phyloP scores from a whole-genome alignment of 2,329 filamentous ascomycete species.

The Aspergillus sojae region DNA sequence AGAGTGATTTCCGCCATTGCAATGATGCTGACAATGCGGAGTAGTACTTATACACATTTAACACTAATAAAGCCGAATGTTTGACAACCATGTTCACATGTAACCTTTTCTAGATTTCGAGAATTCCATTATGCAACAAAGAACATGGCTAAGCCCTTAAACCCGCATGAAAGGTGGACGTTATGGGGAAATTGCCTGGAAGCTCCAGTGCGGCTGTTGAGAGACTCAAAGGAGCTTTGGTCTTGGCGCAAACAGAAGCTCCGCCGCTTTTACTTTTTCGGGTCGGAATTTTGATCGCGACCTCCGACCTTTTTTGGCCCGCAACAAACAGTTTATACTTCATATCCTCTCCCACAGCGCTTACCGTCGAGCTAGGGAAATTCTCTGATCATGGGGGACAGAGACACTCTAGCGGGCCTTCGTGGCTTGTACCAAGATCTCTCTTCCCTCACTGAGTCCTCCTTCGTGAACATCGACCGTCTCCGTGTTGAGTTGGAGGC shows the following conservation, averaged over 20 bases:
- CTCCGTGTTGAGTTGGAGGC: conserved; percentile 66
- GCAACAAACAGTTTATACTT: conserved; percentile 31
- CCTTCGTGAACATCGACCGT: conserved; percentile 70
- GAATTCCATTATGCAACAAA: neutral
- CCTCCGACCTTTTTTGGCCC: conserved; percentile 38
- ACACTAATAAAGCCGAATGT: neutral
- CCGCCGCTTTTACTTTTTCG: conserved; percentile 18
- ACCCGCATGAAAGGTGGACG: too few relatives aligned
- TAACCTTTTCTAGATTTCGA: neutral
- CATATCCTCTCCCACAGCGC: conserved; percentile 17
- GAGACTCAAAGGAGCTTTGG: neutral
- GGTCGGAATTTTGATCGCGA: conserved; percentile 41
- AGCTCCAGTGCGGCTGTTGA: neutral
- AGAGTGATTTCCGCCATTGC: conserved; percentile 46
- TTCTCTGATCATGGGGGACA: conserved; percentile 65
- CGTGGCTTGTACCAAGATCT: conserved; percentile 86
- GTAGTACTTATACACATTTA: neutral
- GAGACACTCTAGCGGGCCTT: conserved; percentile 73
- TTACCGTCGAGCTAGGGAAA: conserved; percentile 32
- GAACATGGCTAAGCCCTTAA: neutral
- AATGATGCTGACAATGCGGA: neutral
- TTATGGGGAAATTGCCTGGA: neutral
- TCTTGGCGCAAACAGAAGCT: conserved; percentile 13
- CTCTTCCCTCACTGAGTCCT: conserved; percentile 71
- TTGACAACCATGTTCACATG: neutral